These are phyloP conservation scores for Fusarium proliferatum DNA, from an alignment of 2,329 filamentous ascomycete genomes.

Conservation along the genomic window DNA sequence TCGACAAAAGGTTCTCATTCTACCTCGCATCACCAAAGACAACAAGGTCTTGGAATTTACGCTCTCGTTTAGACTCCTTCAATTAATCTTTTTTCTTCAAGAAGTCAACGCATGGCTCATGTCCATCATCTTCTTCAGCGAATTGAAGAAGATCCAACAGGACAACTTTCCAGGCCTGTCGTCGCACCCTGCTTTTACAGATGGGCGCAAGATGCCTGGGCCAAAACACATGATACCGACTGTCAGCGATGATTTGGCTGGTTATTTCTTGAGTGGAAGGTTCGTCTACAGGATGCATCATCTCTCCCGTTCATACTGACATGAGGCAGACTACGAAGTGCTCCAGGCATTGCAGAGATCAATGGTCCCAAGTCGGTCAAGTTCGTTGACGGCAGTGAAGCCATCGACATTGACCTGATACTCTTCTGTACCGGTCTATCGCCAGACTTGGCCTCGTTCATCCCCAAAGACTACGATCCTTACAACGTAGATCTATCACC, in stretches of 20 bases:
- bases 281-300: accelerated
- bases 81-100: neutral
- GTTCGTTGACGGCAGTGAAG: neutral
- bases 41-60: neutral
- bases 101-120: neutral
- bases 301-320: accelerated
- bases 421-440: neutral
- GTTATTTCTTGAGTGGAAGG: neutral
- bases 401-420: neutral
- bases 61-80: neutral
- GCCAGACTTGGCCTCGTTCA: neutral
- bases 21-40: neutral
- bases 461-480: neutral
- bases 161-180: neutral
- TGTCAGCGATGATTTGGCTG: neutral
- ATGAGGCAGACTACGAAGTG: neutral
- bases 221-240: neutral
- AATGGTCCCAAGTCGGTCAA: neutral
- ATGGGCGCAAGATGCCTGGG: neutral
- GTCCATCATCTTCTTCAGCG: neutral
- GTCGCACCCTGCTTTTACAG: neutral
- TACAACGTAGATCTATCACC: neutral
- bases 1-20: neutral
- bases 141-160: neutral
- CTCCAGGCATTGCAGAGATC: neutral